phyloP scores from a whole-genome alignment of 331 rosid genomes.

The Acacia concinna region DNA sequence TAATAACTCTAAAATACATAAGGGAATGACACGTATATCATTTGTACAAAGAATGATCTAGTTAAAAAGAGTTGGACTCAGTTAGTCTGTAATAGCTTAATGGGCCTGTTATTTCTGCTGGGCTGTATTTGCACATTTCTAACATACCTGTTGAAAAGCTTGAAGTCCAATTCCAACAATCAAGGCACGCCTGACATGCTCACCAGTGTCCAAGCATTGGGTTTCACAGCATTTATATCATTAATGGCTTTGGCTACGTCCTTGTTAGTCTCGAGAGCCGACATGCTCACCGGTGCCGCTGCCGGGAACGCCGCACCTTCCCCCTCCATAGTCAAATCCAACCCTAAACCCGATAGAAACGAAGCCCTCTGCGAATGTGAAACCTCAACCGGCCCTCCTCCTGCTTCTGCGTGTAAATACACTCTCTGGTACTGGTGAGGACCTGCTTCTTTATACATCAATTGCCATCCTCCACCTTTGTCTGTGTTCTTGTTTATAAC shows the following conservation, averaged over 20 bases:
- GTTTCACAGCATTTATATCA: conserved; percentile 38
- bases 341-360: conserved; percentile 52
- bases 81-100: too few relatives aligned
- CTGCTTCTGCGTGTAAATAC: conserved; percentile 63
- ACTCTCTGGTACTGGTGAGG: conserved; percentile 49
- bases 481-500: conserved; percentile 38
- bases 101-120: too few relatives aligned
- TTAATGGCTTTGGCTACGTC: conserved; percentile 17
- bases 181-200: conserved; percentile 83
- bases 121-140: too few relatives aligned
- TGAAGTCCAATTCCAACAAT: conserved; percentile 82
- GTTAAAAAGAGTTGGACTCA: too few relatives aligned
- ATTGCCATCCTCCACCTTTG: conserved; percentile 92
- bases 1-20: too few relatives aligned
- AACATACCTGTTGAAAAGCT: conserved; percentile 90
- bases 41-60: too few relatives aligned
- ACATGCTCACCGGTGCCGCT: conserved; percentile 67
- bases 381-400: not conserved
- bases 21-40: too few relatives aligned
- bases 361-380: conserved; percentile 30
- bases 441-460: conserved; percentile 63
- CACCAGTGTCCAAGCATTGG: conserved; percentile 53
- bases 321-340: conserved; percentile 41
- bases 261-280: conserved; percentile 42
- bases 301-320: conserved; percentile 53